Evolutionary conservation across 176 grass and related monocot genomes (phyloP).

Genomic region (Lolium multiflorum): DNA sequence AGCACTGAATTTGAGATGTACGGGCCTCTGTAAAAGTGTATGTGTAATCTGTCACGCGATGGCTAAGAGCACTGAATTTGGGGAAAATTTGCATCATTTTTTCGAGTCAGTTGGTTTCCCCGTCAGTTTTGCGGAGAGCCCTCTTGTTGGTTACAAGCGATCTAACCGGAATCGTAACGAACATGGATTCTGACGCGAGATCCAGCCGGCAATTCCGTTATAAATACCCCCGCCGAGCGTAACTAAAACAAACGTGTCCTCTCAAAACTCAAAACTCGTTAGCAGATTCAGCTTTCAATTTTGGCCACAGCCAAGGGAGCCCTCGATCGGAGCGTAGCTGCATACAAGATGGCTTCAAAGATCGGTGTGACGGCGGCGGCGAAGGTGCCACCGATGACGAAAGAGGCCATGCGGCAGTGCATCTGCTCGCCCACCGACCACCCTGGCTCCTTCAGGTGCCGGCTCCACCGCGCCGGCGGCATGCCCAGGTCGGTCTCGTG

Average conservation of each 20-base stretch:
- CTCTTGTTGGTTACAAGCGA: neutral
- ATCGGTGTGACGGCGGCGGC: neutral
- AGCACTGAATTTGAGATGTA: neutral
- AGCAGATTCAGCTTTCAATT: neutral
- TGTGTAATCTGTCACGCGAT: neutral
- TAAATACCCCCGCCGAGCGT: neutral
- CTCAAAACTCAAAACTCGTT: neutral
- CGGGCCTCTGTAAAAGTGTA: slow-evolving; percentile 2
- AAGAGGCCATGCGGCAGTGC: slow-evolving; percentile 35
- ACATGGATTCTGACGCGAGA: neutral
- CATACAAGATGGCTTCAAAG: slow-evolving; percentile 29
- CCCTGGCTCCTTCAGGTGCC: slow-evolving; percentile 57
- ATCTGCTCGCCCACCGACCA: slow-evolving; percentile 75
- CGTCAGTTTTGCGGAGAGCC: neutral
- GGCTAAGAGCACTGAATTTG: neutral
- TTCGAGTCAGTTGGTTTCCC: neutral
- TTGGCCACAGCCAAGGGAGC: neutral
- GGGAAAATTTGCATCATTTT: neutral
- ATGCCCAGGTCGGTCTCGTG: slow-evolving; percentile 40
- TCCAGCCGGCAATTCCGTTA: neutral
- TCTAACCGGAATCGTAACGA: neutral
- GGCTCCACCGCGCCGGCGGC: slow-evolving; percentile 45
- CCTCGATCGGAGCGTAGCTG: too few species aligned
- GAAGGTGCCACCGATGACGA: neutral
- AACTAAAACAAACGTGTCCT: neutral